Conservation (phyloP, 345 rosid genomes). For the Eucalyptus camaldulensis region DNA sequence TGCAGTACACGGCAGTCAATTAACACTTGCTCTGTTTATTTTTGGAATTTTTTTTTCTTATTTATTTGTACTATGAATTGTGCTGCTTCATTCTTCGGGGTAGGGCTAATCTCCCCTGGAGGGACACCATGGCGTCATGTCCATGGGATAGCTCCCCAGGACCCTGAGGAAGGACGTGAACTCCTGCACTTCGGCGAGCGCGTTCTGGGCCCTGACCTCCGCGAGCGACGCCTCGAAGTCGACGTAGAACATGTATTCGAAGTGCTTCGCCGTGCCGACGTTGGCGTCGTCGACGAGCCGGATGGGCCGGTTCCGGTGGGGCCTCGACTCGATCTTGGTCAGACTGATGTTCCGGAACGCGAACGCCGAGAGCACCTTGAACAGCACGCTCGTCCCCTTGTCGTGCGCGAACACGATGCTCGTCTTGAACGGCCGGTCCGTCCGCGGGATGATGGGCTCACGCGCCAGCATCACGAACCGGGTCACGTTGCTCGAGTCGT, state of each 20-base stretch:
- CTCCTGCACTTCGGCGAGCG: constrained; percentile 44
- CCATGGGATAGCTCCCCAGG: constrained; percentile 42
- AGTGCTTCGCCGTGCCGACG: constrained; percentile 44
- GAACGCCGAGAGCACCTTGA: constrained; percentile 42
- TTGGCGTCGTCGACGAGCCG: constrained; percentile 35
- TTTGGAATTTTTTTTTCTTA: neutral
- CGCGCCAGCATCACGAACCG: constrained; percentile 47
- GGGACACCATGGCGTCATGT: constrained; percentile 45
- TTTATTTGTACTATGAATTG: neutral
- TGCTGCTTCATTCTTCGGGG: neutral
- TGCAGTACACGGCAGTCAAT: neutral
- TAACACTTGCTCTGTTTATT: neutral
- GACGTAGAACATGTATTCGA: constrained; percentile 43
- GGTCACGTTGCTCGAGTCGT: constrained; percentile 38
- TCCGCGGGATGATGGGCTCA: constrained; percentile 40
- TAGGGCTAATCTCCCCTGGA: constrained; percentile 13
- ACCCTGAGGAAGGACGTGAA: constrained; percentile 45
- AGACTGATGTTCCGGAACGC: constrained; percentile 37
- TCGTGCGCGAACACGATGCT: constrained; percentile 46
- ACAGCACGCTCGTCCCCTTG: constrained; percentile 36
- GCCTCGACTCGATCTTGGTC: constrained; percentile 45
- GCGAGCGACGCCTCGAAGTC: constrained; percentile 49
- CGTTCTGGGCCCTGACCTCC: constrained; percentile 34
- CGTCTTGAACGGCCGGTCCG: constrained; percentile 41
- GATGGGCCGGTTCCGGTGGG: constrained; percentile 36